phyloP scores from a whole-genome alignment of 495 filamentous ascomycete species.

The Podospora comata region DNA sequence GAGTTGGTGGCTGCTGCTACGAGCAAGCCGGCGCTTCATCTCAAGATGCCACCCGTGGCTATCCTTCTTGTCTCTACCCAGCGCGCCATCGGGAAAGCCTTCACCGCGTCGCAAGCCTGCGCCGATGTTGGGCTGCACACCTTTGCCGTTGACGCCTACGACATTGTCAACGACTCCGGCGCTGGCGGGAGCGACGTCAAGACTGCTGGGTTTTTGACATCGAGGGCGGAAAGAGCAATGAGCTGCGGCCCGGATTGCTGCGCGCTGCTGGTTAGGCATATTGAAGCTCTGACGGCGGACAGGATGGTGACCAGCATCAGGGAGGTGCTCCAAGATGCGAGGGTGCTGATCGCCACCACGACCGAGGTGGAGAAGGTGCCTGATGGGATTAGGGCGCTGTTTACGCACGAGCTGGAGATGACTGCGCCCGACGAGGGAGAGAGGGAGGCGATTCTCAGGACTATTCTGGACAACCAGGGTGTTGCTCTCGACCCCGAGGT shows the following conservation, averaged over 20 bases:
- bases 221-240: conserved; percentile 82
- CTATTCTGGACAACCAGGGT: conserved; percentile 70
- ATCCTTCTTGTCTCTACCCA: conserved; percentile 87
- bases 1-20: conserved; percentile 87
- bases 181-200: conserved; percentile 86
- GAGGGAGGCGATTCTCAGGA: conserved; percentile 77
- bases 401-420: conserved; percentile 95
- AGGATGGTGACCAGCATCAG: conserved; percentile 80
- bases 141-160: conserved; percentile 87
- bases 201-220: conserved; percentile 83
- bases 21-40: conserved; percentile 77
- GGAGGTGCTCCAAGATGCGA: conserved; percentile 66
- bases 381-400: conserved; percentile 82
- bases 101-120: conserved; percentile 69
- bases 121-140: conserved; percentile 86
- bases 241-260: conserved; percentile 81
- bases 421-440: conserved; percentile 89
- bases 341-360: conserved; percentile 88
- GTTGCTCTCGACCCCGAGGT: conserved; percentile 74
- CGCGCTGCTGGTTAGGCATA: conserved; percentile 76
- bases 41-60: conserved; percentile 82
- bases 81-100: conserved; percentile 84
- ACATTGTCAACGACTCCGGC: conserved; percentile 85
- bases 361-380: conserved; percentile 92
- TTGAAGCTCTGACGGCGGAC: conserved; percentile 88